Conservation (phyloP, 495 filamentous ascomycete species). For the Symbiotaphrina buchneri region DNA sequence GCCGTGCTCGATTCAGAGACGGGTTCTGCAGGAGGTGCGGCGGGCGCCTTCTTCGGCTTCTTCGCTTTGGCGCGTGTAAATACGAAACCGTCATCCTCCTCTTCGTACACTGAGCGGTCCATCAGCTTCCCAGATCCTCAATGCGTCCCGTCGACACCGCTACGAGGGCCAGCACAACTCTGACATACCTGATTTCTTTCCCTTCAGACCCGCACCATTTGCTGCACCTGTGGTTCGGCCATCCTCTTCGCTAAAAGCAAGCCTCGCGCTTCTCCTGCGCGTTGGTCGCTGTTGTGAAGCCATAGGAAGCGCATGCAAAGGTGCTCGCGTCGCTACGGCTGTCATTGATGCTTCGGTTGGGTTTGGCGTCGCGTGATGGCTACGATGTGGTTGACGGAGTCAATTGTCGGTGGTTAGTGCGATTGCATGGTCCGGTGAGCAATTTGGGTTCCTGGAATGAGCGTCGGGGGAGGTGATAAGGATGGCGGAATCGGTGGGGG, state of each 20-base stretch:
- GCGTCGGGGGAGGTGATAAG: not conserved
- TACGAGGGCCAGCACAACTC: not conserved
- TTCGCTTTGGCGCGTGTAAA: conserved; percentile 25
- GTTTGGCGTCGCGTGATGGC: conserved; percentile 1
- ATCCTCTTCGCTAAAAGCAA: conserved; percentile 4
- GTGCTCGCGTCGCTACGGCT: conserved; percentile 5
- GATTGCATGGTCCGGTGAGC: not conserved
- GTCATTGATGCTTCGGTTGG: conserved; percentile 3
- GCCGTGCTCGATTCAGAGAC: conserved; percentile 4
- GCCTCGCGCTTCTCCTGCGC: conserved; percentile 9
- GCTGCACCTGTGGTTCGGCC: not conserved
- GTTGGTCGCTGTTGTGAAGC: conserved; percentile 13
- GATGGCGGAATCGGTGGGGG: not conserved
- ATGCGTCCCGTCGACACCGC: not conserved
- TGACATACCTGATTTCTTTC: conserved; percentile 1
- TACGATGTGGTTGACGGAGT: not conserved
- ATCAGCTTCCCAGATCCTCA: not conserved
- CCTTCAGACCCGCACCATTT: not conserved
- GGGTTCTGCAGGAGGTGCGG: conserved; percentile 2
- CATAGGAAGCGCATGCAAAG: conserved; percentile 6
- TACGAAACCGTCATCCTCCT: conserved; percentile 30
- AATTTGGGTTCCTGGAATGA: not conserved
- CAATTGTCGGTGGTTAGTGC: not conserved
- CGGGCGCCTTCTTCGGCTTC: conserved; percentile 14
- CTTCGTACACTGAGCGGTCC: conserved; percentile 17